Percentiles rank a stretch among this genome's conserved stretches.
These are phyloP conservation scores for Fennellomyces sp. DNA, from an alignment of 371 early-diverging fungal species.

Conservation along the genomic window DNA sequence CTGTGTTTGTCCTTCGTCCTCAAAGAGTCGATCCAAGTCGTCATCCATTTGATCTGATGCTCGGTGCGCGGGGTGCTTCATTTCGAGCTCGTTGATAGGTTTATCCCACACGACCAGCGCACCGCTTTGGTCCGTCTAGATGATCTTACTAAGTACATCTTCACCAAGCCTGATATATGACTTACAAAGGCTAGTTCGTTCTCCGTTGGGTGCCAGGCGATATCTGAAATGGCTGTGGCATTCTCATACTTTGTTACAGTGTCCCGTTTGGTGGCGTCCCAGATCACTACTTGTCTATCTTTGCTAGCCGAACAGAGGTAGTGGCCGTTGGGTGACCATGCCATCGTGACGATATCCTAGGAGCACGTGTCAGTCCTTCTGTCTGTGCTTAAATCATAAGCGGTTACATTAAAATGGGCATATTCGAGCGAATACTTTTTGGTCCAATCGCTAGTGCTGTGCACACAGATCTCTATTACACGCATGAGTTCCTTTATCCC, in stretches of 20 bases:
- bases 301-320: constrained; percentile 50
- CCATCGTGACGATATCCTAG: constrained; percentile 37
- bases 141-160: background rate
- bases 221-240: constrained; percentile 27
- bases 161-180: background rate
- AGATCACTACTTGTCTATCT: constrained; percentile 51
- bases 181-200: constrained; percentile 53
- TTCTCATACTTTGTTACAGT: constrained; percentile 25
- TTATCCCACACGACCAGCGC: constrained; percentile 18
- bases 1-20: constrained; percentile 13
- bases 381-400: constrained; percentile 31
- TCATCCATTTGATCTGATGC: constrained; percentile 4
- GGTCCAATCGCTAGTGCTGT: constrained; percentile 45
- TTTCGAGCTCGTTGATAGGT: constrained; percentile 1
- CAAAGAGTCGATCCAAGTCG: constrained; percentile 15
- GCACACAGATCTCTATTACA: constrained; percentile 38
- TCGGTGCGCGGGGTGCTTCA: constrained; percentile 5
- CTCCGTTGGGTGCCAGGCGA: constrained; percentile 58
- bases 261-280: constrained; percentile 40
- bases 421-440: constrained; percentile 28
- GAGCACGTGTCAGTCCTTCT: background rate
- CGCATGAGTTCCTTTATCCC: too few species aligned
- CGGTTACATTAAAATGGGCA: constrained; percentile 40
- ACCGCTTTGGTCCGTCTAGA: constrained; percentile 15
- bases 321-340: constrained; percentile 67